These are phyloP conservation scores for Ustilago curta DNA, from an alignment of 1,284 basidiomycete genomes.

Conservation along the genomic window DNA sequence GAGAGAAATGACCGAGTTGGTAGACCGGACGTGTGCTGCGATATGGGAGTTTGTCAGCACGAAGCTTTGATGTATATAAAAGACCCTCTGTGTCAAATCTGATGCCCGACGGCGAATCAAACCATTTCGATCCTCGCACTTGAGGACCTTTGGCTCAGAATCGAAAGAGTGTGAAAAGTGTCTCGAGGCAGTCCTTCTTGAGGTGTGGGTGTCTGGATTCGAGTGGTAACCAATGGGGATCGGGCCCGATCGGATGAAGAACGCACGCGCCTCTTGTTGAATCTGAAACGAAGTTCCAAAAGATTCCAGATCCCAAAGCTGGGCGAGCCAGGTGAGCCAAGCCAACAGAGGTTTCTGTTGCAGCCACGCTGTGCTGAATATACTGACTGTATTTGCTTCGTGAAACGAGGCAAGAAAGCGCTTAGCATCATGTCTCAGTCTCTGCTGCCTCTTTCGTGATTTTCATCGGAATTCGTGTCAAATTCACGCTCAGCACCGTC, in stretches of 20 bases:
- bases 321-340: not conserved
- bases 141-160: not conserved
- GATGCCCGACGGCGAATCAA: not conserved
- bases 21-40: slow-evolving; percentile 37
- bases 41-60: slow-evolving; percentile 30
- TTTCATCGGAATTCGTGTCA: slow-evolving; percentile 7
- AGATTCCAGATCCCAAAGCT: too few species aligned
- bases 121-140: not conserved
- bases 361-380: slow-evolving; percentile 5
- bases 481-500: slow-evolving; percentile 37
- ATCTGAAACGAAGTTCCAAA: too few species aligned
- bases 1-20: slow-evolving; percentile 37
- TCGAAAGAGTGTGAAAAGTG: too few species aligned
- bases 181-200: too few species aligned
- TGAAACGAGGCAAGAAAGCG: slow-evolving; percentile 7
- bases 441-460: not conserved
- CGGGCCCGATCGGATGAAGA: too few species aligned
- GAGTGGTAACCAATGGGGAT: too few species aligned
- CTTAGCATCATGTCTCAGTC: slow-evolving; percentile 8
- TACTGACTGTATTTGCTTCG: too few species aligned
- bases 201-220: too few species aligned
- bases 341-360: not conserved
- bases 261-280: too few species aligned
- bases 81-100: not conserved
- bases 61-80: not conserved